Conservation (phyloP, 495 filamentous ascomycete genomes). For the Cetradonia linearis region DNA sequence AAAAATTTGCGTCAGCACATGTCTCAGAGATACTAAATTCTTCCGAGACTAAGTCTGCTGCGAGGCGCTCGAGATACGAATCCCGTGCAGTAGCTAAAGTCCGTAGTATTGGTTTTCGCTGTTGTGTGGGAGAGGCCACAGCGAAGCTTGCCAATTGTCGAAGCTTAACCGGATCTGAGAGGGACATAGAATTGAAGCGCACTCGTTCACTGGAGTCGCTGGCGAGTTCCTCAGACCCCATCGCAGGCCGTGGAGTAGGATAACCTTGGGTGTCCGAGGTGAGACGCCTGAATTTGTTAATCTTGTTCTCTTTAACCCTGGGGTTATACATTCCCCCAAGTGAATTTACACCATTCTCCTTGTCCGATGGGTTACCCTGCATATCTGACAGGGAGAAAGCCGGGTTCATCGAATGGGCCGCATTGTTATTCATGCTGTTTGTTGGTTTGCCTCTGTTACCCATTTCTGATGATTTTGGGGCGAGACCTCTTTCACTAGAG, state of each 20-base stretch:
- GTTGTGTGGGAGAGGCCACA: not conserved
- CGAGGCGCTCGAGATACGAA: constrained; percentile 4
- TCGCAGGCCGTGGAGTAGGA: too few relatives aligned
- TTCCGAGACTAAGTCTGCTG: not conserved
- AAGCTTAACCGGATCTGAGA: not conserved
- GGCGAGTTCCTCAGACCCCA: too few relatives aligned
- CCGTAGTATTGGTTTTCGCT: not conserved
- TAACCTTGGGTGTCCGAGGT: not conserved
- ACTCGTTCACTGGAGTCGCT: too few relatives aligned
- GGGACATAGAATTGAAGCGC: too few relatives aligned
- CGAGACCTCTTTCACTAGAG: not conserved
- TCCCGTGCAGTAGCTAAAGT: constrained; percentile 4
- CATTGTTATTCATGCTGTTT: not conserved
- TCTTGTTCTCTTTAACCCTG: not conserved
- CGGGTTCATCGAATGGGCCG: not conserved
- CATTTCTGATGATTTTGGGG: not conserved
- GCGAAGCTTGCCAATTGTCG: not conserved
- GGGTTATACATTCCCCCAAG: not conserved
- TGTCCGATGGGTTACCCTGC: not conserved
- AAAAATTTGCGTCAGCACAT: not conserved
- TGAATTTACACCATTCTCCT: not conserved
- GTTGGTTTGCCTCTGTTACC: too few relatives aligned
- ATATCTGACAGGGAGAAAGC: not conserved
- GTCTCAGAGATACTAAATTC: not conserved
- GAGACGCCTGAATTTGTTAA: not conserved